These are phyloP conservation scores for Sphagnurus paluster DNA, from an alignment of 1,284 basidiomycete species.

Conservation along the genomic window DNA sequence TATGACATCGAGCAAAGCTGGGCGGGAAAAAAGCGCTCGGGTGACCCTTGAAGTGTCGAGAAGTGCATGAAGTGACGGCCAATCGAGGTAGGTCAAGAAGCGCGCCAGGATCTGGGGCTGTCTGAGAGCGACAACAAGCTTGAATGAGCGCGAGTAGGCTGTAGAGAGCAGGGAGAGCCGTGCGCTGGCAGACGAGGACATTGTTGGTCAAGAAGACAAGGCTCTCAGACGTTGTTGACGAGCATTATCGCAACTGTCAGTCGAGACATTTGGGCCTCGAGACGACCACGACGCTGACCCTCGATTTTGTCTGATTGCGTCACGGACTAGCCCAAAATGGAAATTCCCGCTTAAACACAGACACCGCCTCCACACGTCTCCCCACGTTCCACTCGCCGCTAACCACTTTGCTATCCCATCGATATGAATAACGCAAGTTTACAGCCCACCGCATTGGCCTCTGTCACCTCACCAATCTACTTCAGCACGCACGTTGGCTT, in stretches of 20 bases:
- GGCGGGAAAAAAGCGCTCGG: slow-evolving; percentile 43
- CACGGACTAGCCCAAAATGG: too few relatives aligned
- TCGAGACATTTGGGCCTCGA: slow-evolving; percentile 2
- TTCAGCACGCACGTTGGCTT: too few relatives aligned
- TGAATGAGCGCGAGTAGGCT: slow-evolving; percentile 3
- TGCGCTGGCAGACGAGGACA: not conserved
- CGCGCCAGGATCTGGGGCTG: slow-evolving; percentile 41
- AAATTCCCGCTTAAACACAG: too few relatives aligned
- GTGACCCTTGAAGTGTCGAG: slow-evolving; percentile 47
- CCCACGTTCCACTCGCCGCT: too few relatives aligned
- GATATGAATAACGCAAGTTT: too few relatives aligned
- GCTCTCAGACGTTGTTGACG: too few relatives aligned
- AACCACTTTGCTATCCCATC: too few relatives aligned
- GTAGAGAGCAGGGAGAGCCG: slow-evolving; percentile 23
- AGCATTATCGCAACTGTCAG: too few relatives aligned
- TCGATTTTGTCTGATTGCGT: not conserved
- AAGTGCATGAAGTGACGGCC: slow-evolving; percentile 57
- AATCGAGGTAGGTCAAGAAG: slow-evolving; percentile 45
- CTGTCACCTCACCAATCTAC: too few relatives aligned
- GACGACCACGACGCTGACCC: not conserved
- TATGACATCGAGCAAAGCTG: slow-evolving; percentile 48
- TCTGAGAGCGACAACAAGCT: slow-evolving; percentile 14
- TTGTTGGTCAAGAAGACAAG: not conserved
- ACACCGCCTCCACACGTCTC: too few relatives aligned
- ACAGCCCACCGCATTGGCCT: too few relatives aligned